These are phyloP conservation scores for Diplocarpon mali DNA, from an alignment of 2,329 filamentous ascomycete species.

Conservation along the genomic window DNA sequence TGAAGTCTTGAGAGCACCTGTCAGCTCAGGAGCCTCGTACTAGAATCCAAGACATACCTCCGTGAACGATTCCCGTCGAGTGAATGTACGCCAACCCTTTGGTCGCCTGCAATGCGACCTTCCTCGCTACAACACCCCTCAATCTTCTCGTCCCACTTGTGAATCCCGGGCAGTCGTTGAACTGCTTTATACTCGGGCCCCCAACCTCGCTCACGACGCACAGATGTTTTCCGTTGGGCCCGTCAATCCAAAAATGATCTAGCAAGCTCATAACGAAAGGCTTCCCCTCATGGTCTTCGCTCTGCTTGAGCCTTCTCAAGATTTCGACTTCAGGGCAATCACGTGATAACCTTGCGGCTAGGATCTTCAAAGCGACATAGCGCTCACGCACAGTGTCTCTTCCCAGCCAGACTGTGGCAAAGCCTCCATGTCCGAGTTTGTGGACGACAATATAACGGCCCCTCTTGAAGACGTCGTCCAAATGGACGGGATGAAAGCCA, in stretches of 20 bases:
- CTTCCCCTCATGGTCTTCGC: slow-evolving; percentile 8
- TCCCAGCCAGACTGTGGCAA: slow-evolving; percentile 37
- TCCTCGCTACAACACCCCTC: slow-evolving; percentile 11
- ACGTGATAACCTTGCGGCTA: slow-evolving; percentile 9
- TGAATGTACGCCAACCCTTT: slow-evolving; percentile 16
- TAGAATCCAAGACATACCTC: slow-evolving; percentile 9
- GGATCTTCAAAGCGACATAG: slow-evolving; percentile 17
- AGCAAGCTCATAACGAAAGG: slow-evolving; percentile 13
- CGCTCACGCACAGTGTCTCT: slow-evolving; percentile 17
- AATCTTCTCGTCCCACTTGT: slow-evolving; percentile 13
- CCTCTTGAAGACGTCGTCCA: slow-evolving; percentile 34
- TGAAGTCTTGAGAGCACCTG: slow-evolving; percentile 8
- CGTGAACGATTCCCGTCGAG: slow-evolving; percentile 11
- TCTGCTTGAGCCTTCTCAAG: slow-evolving; percentile 7
- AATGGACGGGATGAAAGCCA: slow-evolving; percentile 34
- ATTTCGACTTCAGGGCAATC: slow-evolving; percentile 14
- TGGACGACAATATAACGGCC: slow-evolving; percentile 33
- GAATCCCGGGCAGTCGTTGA: slow-evolving; percentile 15
- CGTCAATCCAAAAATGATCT: slow-evolving; percentile 21
- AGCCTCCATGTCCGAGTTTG: slow-evolving; percentile 36
- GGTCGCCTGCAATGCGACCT: slow-evolving; percentile 11
- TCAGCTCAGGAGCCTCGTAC: not conserved
- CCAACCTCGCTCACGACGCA: slow-evolving; percentile 29
- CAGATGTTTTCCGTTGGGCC: slow-evolving; percentile 35
- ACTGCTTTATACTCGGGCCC: slow-evolving; percentile 16